phyloP scores from a whole-genome alignment of 805 yeast genomes.

The Candida mattraensis region DNA sequence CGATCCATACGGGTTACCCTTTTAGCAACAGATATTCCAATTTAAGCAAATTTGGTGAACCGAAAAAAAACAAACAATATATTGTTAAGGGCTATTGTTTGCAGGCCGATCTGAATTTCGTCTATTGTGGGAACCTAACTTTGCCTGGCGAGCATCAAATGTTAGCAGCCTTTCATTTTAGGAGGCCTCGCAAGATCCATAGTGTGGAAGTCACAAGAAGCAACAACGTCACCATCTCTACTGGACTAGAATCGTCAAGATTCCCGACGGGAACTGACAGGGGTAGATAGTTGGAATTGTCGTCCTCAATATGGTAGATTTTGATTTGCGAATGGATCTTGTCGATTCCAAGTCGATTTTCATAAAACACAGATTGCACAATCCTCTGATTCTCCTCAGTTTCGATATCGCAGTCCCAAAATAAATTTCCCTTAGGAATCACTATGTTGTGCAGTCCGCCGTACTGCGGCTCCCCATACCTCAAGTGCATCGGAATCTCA shows the following conservation, averaged over 20 bases:
- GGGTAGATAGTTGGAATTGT: constrained; percentile 6
- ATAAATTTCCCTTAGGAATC: constrained; percentile 25
- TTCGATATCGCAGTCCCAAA: constrained; percentile 28
- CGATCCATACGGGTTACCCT: too few relatives aligned
- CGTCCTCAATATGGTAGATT: constrained; percentile 18
- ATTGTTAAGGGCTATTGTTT: too few relatives aligned
- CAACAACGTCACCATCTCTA: constrained; percentile 17
- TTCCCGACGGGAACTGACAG: constrained; percentile 20
- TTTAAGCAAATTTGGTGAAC: too few relatives aligned
- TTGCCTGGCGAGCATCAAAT: too few relatives aligned
- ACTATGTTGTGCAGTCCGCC: constrained; percentile 7
- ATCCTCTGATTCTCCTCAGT: constrained; percentile 13
- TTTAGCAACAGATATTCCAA: too few relatives aligned
- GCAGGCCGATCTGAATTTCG: too few relatives aligned
- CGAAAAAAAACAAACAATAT: too few relatives aligned
- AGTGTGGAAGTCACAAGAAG: constrained; percentile 8
- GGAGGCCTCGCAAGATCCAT: constrained; percentile 10
- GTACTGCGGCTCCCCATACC: constrained; percentile 28
- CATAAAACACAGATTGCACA: constrained; percentile 23
- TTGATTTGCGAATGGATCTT: constrained; percentile 10
- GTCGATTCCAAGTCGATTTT: constrained; percentile 21
- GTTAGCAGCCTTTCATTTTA: not conserved
- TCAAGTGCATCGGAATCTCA: constrained; percentile 33
- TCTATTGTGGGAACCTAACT: too few relatives aligned
- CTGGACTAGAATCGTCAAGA: constrained; percentile 9